Percentiles rank a stretch among this genome's conserved stretches.
These are phyloP conservation scores for Trichothecium sympodiale DNA, from an alignment of 2,329 filamentous ascomycete genomes.

Conservation along the genomic window DNA sequence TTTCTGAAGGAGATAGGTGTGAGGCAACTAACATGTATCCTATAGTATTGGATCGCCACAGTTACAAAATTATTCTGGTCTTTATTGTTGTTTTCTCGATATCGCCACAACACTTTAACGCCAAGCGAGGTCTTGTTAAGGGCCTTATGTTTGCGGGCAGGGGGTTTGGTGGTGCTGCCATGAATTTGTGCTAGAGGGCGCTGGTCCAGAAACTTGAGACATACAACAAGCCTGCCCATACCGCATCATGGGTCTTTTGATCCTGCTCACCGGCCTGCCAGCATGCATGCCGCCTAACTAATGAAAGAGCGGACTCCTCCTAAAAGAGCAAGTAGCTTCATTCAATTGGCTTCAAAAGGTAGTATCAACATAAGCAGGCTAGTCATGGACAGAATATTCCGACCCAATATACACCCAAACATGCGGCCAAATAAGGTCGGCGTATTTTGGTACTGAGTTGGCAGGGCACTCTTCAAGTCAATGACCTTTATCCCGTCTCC, in stretches of 20 bases:
- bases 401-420: conserved; percentile 3
- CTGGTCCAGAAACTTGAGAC: conserved; percentile 33
- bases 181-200: conserved; percentile 35
- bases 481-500: conserved; percentile 27
- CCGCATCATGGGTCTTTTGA: conserved; percentile 39
- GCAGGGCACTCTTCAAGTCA: conserved; percentile 39
- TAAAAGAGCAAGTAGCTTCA: conserved; percentile 23
- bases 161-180: conserved; percentile 43
- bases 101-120: conserved; percentile 43
- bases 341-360: too few relatives aligned
- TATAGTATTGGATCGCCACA: conserved; percentile 6
- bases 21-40: conserved; percentile 11
- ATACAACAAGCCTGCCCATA: conserved; percentile 43
- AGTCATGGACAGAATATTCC: too few relatives aligned
- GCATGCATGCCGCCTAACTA: conserved; percentile 42
- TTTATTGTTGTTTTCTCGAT: conserved; percentile 28
- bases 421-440: not conserved
- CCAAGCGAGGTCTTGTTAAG: conserved; percentile 42
- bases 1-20: conserved; percentile 20
- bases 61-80: conserved; percentile 10
- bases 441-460: too few relatives aligned
- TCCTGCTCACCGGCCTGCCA: conserved; percentile 43
- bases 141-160: conserved; percentile 42
- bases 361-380: too few relatives aligned
- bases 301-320: conserved; percentile 34